Evolutionary conservation across 2,329 filamentous ascomycete species (phyloP).

Genomic region (Claviceps citrina): DNA sequence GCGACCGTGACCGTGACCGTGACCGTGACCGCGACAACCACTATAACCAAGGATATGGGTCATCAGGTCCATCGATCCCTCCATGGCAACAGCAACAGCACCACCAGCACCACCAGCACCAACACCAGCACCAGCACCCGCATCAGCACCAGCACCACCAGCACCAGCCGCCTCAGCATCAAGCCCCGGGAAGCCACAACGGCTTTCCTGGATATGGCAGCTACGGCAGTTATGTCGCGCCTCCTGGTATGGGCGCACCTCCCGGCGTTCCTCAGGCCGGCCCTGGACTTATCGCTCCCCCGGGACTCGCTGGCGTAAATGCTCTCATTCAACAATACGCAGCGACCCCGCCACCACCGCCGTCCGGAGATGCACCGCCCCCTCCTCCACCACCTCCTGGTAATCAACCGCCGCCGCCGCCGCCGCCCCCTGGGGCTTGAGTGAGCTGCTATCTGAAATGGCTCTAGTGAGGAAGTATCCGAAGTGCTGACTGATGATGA

Average conservation of each 20-base stretch:
- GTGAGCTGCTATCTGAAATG: neutral
- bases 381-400: constrained; percentile 50
- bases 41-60: constrained; percentile 10
- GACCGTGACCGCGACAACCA: constrained; percentile 13
- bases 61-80: constrained; percentile 15
- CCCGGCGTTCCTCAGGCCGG: constrained; percentile 27
- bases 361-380: constrained; percentile 30
- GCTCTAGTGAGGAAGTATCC: neutral
- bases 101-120: constrained; percentile 4
- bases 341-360: constrained; percentile 44
- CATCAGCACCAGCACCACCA: neutral
- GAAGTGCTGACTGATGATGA: constrained; percentile 1
- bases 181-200: constrained; percentile 35
- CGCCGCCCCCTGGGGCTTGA: constrained; percentile 40
- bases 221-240: constrained; percentile 32
- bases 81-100: constrained; percentile 28
- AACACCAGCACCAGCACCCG: neutral
- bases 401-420: constrained; percentile 49
- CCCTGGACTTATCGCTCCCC: constrained; percentile 36
- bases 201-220: constrained; percentile 39
- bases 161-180: constrained; percentile 24
- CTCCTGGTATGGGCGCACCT: constrained; percentile 25
- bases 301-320: constrained; percentile 43
- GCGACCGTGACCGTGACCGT: neutral
- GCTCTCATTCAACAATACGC: constrained; percentile 54